Base-by-base conservation (phyloP, 305 asterid genomes). In the Vinca major region DNA sequence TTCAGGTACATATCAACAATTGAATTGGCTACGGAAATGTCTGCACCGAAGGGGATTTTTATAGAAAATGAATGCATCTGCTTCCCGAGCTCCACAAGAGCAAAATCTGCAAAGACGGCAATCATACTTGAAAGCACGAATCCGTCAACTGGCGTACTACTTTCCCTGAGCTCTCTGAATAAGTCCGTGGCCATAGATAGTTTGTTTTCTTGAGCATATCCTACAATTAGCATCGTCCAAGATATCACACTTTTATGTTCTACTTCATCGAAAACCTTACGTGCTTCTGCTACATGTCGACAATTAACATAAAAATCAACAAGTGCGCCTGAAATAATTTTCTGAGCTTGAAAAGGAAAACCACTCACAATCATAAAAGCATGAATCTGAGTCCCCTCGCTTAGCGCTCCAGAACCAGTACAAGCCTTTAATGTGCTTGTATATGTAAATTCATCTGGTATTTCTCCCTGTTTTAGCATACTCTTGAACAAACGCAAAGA, bases 351-450 rank as follows among this genome's bases (percentile, higher is more conserved):
- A 75, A 82, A 66, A 51, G 81, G 78, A 71, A 65, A 71, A 65
- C 86, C 95, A 48, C 72, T 76, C 4, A 77, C 70, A 60, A 81
- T 76, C 53, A 87, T 67, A 66, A 79, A 79, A 51, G 80, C 82
- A 33, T 84, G 95, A 36, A 87, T 78, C 69, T 87, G 95, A 63
- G 73, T 75, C 49, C 91, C 95, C 72, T 79, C 84, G 40, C 36
- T 75, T 17, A 81, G 69, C 8, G 93, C 90, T 73, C 84, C 82
- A 55, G 78, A 76, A 63, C 63, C 71, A 67, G 83, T 73, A 54
- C 95, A 87, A 50, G 91, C 89, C 75, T 87, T 87, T 68, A 87
- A 67, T 12, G 83, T 75, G 84, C 95, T 85, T 4, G 95, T 76
- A 47, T 80, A 74, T 5, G 91, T 85, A 62, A 74, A 87, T 55